Evolutionary conservation across 805 yeast species (phyloP).

Genomic region (Wickerhamiella siamensis): DNA sequence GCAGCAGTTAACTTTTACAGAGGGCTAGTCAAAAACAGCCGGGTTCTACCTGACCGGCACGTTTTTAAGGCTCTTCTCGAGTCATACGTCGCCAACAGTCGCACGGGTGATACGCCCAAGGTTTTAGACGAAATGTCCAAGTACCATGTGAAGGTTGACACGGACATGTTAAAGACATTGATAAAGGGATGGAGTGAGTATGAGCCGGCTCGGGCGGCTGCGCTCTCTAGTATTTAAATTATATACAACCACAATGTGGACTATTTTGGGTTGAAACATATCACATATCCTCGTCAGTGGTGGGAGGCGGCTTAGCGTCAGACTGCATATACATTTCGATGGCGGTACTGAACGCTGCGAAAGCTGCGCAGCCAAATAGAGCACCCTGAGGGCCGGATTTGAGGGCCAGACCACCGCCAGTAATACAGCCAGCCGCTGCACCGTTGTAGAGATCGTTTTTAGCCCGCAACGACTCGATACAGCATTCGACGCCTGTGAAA

Average conservation of each 20-base stretch:
- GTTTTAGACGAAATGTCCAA: constrained; percentile 24
- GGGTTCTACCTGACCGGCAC: constrained; percentile 25
- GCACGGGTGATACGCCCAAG: constrained; percentile 19
- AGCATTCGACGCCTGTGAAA: constrained; percentile 85
- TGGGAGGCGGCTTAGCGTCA: constrained; percentile 72
- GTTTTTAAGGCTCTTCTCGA: constrained; percentile 29
- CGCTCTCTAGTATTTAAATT: neutral
- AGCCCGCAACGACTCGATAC: constrained; percentile 71
- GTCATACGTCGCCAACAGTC: constrained; percentile 25
- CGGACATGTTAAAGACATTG: constrained; percentile 21
- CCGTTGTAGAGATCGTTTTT: constrained; percentile 89
- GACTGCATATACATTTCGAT: constrained; percentile 73
- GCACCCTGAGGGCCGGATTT: constrained; percentile 93
- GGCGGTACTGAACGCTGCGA: constrained; percentile 71
- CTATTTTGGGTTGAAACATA: neutral
- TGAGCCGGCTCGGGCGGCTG: neutral
- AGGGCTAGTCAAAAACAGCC: constrained; percentile 18
- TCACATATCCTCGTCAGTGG: constrained; percentile 61
- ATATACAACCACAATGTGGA: neutral
- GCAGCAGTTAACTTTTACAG: constrained; percentile 26
- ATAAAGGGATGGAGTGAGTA: neutral
- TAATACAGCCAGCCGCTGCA: constrained; percentile 82
- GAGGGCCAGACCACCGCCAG: constrained; percentile 91
- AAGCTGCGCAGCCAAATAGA: constrained; percentile 86
- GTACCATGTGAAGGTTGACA: constrained; percentile 19